phyloP scores from a whole-genome alignment of 257 asterid species.

The Salvia hispanica region DNA sequence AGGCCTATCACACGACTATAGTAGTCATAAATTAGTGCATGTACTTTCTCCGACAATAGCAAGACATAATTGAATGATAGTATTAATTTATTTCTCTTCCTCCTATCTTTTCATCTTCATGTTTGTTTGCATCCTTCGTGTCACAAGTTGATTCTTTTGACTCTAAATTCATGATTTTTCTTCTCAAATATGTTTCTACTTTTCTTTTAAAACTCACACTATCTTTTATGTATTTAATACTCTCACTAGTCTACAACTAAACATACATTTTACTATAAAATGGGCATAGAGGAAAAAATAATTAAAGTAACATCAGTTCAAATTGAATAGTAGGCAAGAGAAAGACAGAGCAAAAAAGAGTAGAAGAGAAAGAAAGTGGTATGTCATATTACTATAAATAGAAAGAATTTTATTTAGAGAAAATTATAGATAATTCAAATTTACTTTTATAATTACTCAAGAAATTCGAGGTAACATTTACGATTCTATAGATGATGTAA shows the following conservation, averaged over 20 bases:
- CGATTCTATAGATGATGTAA: neutral
- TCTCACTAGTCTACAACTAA: too few relatives aligned
- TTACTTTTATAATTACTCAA: neutral
- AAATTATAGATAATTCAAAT: neutral
- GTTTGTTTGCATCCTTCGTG: constrained; percentile 17
- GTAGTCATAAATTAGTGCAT: constrained; percentile 29
- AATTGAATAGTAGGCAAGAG: too few relatives aligned
- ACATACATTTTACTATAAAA: too few relatives aligned
- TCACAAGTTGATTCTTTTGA: neutral
- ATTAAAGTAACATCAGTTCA: too few relatives aligned
- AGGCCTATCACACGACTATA: constrained; percentile 30
- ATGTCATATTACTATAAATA: too few relatives aligned
- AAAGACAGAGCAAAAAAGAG: too few relatives aligned
- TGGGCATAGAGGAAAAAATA: too few relatives aligned
- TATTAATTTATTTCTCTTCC: constrained; percentile 5
- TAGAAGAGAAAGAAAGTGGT: too few relatives aligned
- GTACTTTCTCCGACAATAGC: constrained; percentile 38
- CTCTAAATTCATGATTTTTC: neutral
- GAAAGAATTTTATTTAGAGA: neutral
- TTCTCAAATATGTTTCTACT: neutral
- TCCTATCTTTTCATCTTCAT: neutral
- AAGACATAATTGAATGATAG: constrained; percentile 15
- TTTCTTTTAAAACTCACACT: neutral
- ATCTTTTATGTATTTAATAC: neutral
- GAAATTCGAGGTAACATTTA: neutral